Percentiles rank a stretch among this genome's conserved stretches.
Conservation (phyloP, 192 early-diverging fungal species). For the Umbelopsis ramanniana region DNA sequence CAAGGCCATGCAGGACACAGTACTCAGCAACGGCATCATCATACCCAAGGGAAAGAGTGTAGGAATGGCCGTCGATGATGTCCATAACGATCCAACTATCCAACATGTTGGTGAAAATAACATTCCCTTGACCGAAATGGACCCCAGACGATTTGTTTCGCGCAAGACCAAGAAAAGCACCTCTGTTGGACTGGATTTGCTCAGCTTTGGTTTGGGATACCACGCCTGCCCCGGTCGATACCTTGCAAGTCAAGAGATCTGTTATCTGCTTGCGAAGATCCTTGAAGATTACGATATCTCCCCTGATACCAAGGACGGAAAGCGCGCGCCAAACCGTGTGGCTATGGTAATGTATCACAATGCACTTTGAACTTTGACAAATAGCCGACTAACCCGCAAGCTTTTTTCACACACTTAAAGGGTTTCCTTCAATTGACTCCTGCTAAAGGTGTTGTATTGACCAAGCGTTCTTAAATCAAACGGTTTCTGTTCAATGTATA, state of each 20-base stretch:
- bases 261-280: constrained; percentile 21
- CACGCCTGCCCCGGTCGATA: constrained; percentile 43
- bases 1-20: constrained; percentile 21
- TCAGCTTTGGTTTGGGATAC: constrained; percentile 34
- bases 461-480: no score
- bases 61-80: constrained; percentile 14
- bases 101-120: background rate
- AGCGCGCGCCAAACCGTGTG: background rate
- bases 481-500: no score
- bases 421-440: no score
- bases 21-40: constrained; percentile 11
- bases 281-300: background rate
- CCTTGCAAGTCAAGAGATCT: constrained; percentile 34
- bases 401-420: no score
- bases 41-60: constrained; percentile 30
- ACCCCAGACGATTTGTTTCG: constrained; percentile 27
- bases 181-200: constrained; percentile 9
- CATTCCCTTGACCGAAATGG: constrained; percentile 23
- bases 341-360: background rate
- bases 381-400: background rate
- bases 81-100: background rate
- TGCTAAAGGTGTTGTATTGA: no score
- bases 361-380: background rate
- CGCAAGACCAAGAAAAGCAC: constrained; percentile 5
- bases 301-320: background rate